A percentile compares a stretch with the other conserved stretches of the same genome.
phyloP scores from a whole-genome alignment of 352 stramenopile genomes.

The Pythium insidiosum region DNA sequence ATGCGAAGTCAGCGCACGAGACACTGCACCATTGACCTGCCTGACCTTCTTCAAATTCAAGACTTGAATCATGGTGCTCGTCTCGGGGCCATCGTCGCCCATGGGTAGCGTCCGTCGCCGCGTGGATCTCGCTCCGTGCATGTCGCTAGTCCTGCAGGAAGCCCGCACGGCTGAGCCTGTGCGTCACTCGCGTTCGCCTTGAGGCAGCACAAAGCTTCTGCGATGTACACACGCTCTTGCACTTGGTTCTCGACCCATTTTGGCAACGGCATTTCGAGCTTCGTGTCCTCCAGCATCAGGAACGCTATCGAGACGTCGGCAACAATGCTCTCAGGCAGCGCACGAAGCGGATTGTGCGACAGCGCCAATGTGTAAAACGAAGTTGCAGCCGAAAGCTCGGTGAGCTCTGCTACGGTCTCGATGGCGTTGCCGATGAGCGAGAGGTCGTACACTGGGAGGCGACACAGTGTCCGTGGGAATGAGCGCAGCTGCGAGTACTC shows the following conservation, averaged over 20 bases:
- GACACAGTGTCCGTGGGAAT: slow-evolving; percentile 5
- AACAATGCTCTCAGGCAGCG: not conserved
- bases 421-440: slow-evolving; percentile 12
- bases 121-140: not conserved
- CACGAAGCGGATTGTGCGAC: slow-evolving; percentile 4
- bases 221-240: not conserved
- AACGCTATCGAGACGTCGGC: not conserved
- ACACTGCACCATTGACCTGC: too few species aligned
- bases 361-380: slow-evolving; percentile 7
- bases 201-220: not conserved
- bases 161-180: not conserved
- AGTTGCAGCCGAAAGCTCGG: not conserved
- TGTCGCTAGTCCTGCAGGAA: too few species aligned
- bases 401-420: not conserved
- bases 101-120: not conserved
- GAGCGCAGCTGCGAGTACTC: slow-evolving; percentile 9
- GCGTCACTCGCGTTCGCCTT: not conserved
- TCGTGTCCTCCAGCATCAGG: not conserved
- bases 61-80: not conserved
- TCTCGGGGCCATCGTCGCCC: not conserved
- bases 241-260: not conserved
- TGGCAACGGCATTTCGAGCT: not conserved
- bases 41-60: too few species aligned
- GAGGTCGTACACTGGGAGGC: slow-evolving; percentile 8
- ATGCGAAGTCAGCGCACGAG: too few species aligned